Base-by-base conservation (phyloP, 768 basidiomycete species). In the Rhizopogon vulgaris region DNA sequence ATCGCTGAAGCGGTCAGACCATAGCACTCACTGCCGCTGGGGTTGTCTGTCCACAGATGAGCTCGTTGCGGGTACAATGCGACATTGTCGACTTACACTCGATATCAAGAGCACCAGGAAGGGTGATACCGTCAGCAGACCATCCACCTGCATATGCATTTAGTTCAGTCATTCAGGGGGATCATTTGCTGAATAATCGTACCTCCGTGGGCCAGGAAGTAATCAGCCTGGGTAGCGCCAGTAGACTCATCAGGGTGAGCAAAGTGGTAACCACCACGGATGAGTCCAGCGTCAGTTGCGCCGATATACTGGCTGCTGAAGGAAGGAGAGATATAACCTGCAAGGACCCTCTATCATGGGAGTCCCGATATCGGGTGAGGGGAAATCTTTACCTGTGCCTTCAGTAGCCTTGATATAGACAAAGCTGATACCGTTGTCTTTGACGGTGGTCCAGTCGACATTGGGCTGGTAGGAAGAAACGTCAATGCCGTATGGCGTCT, bases 351-450 rank as follows among this genome's bases (percentile, higher is more conserved):
- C 14, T 0, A 55, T 47, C 25, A 37, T 7, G 38, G 15, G 1
- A 5, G 30, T 41, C 39, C 10, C 34, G 4, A 49, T 42, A 8
- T 43, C 14, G 15, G 10, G 32, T 0, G 49, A 47, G 36, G 5
- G 6, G 18, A 30, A 51, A 43, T 7, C 58, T 70, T 51, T 46
- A 81, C 80, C 60, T n/a, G 72, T 81, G 8, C 78, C 78, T 61
- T 85, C 83, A 3, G 83, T 85, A 8, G 83, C 84, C 61, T 85
- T 85, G 74, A 85, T 84, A 60, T 74, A 85, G 3, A 69, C 79
- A 57, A 83, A 85, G 11, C 68, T 52, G 30, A 83, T 62, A 3
- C 79, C 83, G 53, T 78, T 78, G 11, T 72, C 61, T 54, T 69
- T 73, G 55, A 82, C 77, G 3, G 72, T 69, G 37, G 59, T 67